phyloP scores from a whole-genome alignment of 2,329 filamentous ascomycete genomes.

The Colletotrichum eleusines region DNA sequence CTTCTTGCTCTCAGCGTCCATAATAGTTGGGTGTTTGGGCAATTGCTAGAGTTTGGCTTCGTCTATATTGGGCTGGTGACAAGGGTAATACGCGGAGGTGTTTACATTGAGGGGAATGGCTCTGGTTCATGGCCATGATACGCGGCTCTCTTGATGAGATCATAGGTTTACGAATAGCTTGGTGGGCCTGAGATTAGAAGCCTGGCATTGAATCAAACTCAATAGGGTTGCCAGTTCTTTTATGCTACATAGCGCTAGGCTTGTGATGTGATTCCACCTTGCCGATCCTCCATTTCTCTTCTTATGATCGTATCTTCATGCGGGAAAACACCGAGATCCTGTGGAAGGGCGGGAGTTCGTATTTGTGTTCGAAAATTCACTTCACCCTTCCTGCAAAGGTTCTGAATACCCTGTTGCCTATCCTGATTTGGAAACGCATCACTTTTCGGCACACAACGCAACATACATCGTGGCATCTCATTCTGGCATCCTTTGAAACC shows the following conservation, averaged over 20 bases:
- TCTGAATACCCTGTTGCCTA: not conserved
- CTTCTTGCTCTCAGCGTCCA: not conserved
- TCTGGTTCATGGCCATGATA: not conserved
- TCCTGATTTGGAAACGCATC: no score
- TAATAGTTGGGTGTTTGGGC: not conserved
- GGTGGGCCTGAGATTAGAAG: not conserved
- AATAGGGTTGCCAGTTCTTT: no score
- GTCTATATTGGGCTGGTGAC: not conserved
- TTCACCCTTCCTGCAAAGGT: no score
- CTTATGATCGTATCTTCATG: no score
- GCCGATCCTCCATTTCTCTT: no score
- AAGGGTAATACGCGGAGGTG: not conserved
- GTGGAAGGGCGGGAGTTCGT: no score
- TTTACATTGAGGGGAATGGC: not conserved
- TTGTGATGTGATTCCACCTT: no score
- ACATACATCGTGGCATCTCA: no score
- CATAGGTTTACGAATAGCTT: not conserved
- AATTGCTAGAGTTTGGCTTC: not conserved
- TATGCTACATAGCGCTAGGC: not conserved
- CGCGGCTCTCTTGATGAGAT: not conserved
- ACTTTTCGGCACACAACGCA: no score
- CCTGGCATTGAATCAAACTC: not conserved
- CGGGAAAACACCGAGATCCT: not conserved
- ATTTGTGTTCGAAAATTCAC: fast-evolving
- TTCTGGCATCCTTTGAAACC: no score